Evolutionary conservation across 805 yeast species (phyloP), one percentile per base, ranked within the genome.

Genomic region (Barnettozyma wickerhamii): DNA sequence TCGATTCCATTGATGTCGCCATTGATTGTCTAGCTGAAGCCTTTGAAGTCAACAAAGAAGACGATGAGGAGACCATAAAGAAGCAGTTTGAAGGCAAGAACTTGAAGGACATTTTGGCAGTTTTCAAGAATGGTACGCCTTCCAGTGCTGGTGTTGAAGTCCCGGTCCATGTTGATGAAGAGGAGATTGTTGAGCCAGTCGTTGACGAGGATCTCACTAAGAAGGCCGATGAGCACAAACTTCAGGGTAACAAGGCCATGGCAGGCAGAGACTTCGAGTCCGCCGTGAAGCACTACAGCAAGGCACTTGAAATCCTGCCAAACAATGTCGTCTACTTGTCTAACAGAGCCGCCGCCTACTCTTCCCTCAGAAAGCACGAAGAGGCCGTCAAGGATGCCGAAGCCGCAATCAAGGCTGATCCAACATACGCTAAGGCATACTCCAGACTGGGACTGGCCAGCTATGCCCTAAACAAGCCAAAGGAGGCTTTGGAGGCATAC

Each of bases 311-410:
- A 19, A 64, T 81, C 46, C 71, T 79, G 49, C 79, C 89, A 41
- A 62, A 72, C 14, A 89, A 88, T 60, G 89, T 90, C 14, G 86
- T 93, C 17, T 93, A 82, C 64, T 77, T 75, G 47, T 89, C 98
- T 27, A 93, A 93, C 68, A 80, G 99, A 59, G 98, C 99, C 12
- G 99, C 99, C 32, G 98, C 98, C 3, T 80, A 85, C 64, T 84
- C 95, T 10, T 86, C 96, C 6, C 56, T 75, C 23, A 74, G 78
- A 48, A 69, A 88, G 46, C 90, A 85, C 58, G 83, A 77, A 13
- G 68, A 74, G 47, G 98, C 99, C 3, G 75, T 84, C 30, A 69
- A 69, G 33, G 99, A 93, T 62, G 96, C 98, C 21, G 74, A 84
- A 55, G 69, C 70, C 41, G 96, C 99, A 31, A 80, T 88, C 42